Base-by-base conservation (phyloP, 2,329 filamentous ascomycete species). In the Penicillium frequentans region DNA sequence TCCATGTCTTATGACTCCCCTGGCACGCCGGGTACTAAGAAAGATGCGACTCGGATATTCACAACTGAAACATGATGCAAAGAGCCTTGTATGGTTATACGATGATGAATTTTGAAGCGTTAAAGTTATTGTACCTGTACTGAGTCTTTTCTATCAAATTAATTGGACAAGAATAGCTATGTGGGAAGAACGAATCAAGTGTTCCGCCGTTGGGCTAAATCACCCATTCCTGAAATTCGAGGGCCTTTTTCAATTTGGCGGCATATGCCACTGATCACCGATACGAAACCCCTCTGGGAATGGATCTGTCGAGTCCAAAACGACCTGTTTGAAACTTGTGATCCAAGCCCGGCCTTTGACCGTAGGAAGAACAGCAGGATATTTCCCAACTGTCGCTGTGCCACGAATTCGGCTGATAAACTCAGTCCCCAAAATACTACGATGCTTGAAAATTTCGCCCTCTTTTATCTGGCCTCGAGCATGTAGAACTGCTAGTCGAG, bases 301-400 rank as follows among this genome's bases (percentile, higher is more conserved):
- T 0, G 79, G 78, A 63, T 81, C 78, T 0, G 70, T 70, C 1
- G 75, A 71, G 55, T 80, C 77, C 11, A 81, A 59, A n/a, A 78
- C 68, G 3, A 76, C 66, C 52, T 79, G 73, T 59, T 78, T 78
- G 58, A 73, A 77, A 24, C 76, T 70, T 0, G 77, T 79, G 47
- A 81, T 77, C 79, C 79, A 81, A 2, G 72, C 78, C 21, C 76
- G 66, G 0, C 79, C 78, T 49, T 77, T 75, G 2, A 81, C 67
- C 0, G 70, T 74, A 0, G 79, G 73, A 7, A 78, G 50, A 13
- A 81, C 67, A 3, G 77, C 78, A 24, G 73, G 64, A 37, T 73
- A 75, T 0, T 69, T 44, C 1, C 77, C 78, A 2, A 80, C 72
- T 42, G 67, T 76, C 1, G 74, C 72, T 0, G 65, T 74, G 0